These are phyloP conservation scores for Globisporangium spiculum DNA, from an alignment of 352 stramenopile species.

Conservation along the genomic window DNA sequence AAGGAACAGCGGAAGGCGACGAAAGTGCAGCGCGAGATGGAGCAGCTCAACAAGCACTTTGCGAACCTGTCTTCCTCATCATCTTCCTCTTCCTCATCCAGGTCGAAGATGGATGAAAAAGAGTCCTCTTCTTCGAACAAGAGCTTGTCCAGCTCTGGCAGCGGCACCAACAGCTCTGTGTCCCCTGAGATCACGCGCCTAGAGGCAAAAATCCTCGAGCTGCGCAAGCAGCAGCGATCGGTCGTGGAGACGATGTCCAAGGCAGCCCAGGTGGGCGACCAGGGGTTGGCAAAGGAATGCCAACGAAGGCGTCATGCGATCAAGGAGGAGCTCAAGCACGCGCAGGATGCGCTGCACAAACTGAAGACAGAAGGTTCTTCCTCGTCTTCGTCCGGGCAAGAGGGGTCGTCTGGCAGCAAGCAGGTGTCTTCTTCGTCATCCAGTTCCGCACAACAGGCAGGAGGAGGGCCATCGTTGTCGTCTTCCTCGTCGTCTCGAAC, in stretches of 20 bases:
- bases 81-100: constrained; percentile 20
- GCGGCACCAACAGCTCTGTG: constrained; percentile 24
- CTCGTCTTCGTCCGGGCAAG: constrained; percentile 3
- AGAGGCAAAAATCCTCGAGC: constrained; percentile 69
- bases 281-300: constrained; percentile 73
- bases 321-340: constrained; percentile 72
- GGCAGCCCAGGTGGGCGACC: constrained; percentile 63
- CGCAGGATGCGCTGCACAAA: constrained; percentile 61
- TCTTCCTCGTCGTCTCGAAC: constrained; percentile 13
- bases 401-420: constrained; percentile 12
- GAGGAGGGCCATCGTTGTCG: constrained; percentile 2
- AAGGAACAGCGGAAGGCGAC: constrained; percentile 78
- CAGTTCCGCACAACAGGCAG: constrained; percentile 6
- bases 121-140: constrained; percentile 27
- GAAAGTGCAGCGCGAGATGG: constrained; percentile 81
- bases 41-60: constrained; percentile 79
- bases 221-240: constrained; percentile 75
- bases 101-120: constrained; percentile 26
- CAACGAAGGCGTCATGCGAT: constrained; percentile 69
- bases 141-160: constrained; percentile 22
- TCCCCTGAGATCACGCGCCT: constrained; percentile 54
- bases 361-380: constrained; percentile 47
- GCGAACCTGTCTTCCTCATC: constrained; percentile 34
- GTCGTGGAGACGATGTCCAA: constrained; percentile 74
- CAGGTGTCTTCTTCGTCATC: constrained; percentile 8